A percentile compares a stretch with the other conserved stretches of the same genome.
These are phyloP conservation scores for Tuber umbilicatum DNA, from an alignment of 495 filamentous ascomycete genomes.

Conservation along the genomic window DNA sequence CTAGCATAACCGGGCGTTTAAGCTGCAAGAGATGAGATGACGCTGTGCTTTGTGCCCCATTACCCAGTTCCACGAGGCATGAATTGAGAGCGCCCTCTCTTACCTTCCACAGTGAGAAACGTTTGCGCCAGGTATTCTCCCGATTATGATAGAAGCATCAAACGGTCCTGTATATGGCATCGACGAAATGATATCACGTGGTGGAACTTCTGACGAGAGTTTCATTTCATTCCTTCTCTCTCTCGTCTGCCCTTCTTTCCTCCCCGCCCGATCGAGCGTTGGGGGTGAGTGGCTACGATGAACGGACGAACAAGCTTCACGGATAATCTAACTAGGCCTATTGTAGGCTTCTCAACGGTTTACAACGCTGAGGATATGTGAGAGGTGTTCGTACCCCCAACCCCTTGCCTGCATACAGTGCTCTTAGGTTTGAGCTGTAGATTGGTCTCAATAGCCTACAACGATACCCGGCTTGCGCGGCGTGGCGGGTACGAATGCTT, in stretches of 20 bases:
- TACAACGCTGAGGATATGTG: neutral
- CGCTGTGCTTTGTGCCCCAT: neutral
- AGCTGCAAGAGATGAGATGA: neutral
- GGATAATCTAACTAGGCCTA: neutral
- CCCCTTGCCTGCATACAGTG: neutral
- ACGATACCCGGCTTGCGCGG: neutral
- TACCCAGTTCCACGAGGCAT: neutral
- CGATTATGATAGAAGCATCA: neutral
- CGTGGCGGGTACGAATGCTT: neutral
- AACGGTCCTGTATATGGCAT: neutral
- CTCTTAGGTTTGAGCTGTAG: neutral
- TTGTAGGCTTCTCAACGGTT: neutral
- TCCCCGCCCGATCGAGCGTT: neutral
- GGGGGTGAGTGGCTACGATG: neutral
- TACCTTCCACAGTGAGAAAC: neutral
- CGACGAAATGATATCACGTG: neutral
- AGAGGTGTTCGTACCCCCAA: neutral
- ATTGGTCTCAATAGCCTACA: neutral
- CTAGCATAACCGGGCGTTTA: neutral
- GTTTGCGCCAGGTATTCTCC: neutral
- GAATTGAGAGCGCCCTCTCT: neutral
- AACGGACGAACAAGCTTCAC: neutral
- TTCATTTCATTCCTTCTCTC: neutral
- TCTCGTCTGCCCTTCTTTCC: neutral
- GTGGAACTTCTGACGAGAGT: neutral